Percentiles rank a stretch among this genome's conserved stretches.
Evolutionary conservation across 2,329 filamentous ascomycete species (phyloP).

Genomic region (Ophiostoma sp.): DNA sequence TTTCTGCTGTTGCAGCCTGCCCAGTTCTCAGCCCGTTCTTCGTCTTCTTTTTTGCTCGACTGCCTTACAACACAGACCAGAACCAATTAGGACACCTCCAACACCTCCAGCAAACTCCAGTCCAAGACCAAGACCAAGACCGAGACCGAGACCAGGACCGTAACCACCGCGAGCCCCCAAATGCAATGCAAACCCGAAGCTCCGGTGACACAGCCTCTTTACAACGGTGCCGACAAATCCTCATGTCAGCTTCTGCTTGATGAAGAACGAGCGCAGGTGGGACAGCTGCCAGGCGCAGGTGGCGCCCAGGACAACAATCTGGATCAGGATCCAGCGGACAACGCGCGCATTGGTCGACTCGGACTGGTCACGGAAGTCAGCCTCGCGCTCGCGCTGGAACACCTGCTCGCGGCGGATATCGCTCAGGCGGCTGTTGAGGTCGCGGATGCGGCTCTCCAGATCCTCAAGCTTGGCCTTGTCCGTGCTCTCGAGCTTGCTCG

Average conservation of each 20-base stretch:
- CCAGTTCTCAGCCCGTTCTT: not conserved
- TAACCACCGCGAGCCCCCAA: not conserved
- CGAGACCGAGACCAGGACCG: not conserved
- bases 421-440: constrained; percentile 78
- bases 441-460: constrained; percentile 80
- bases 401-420: constrained; percentile 93
- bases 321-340: constrained; percentile 88
- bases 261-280: constrained; percentile 94
- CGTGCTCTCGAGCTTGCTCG: constrained; percentile 84
- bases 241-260: constrained; percentile 98
- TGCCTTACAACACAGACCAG: not conserved
- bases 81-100: constrained; percentile 4
- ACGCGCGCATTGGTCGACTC: constrained; percentile 89
- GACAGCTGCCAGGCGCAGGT: constrained; percentile 97
- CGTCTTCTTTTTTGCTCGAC: not conserved
- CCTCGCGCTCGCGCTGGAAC: constrained; percentile 94
- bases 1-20: constrained; percentile 3
- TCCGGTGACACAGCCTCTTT: not conserved
- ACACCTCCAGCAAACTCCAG: constrained; percentile 5
- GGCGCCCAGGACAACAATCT: constrained; percentile 73
- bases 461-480: constrained; percentile 92
- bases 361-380: constrained; percentile 96
- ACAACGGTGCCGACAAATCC: not conserved
- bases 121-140: constrained; percentile 7
- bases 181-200: not conserved